These are phyloP conservation scores for Trichoderma guizhouense DNA, from an alignment of 2,329 filamentous ascomycete genomes.

Conservation along the genomic window DNA sequence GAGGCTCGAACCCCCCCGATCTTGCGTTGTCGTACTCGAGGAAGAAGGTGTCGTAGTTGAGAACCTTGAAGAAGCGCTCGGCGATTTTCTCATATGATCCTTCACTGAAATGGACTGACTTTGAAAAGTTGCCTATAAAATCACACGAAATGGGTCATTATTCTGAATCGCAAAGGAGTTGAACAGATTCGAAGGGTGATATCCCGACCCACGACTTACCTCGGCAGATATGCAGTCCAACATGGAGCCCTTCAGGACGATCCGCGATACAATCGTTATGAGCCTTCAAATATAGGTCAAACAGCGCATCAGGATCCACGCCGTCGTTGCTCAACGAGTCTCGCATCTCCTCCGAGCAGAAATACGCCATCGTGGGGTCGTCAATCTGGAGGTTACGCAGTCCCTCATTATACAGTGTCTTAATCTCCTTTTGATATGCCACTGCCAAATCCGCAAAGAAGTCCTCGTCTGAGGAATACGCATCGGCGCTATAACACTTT, in stretches of 20 bases:
- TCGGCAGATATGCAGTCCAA: slow-evolving; percentile 63
- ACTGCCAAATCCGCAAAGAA: slow-evolving; percentile 57
- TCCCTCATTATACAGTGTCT: slow-evolving; percentile 52
- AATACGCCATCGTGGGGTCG: slow-evolving; percentile 62
- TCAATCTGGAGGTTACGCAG: slow-evolving; percentile 58
- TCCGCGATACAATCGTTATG: slow-evolving; percentile 67
- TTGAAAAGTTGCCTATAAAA: slow-evolving; percentile 58
- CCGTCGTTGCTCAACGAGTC: slow-evolving; percentile 56
- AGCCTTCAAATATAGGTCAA: slow-evolving; percentile 67
- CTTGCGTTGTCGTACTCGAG: slow-evolving; percentile 58
- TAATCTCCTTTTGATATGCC: slow-evolving; percentile 53
- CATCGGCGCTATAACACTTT: slow-evolving; percentile 50
- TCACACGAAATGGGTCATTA: not conserved
- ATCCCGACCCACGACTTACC: slow-evolving; percentile 26
- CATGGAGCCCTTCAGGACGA: slow-evolving; percentile 62
- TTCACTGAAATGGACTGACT: slow-evolving; percentile 61
- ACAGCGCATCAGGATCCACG: slow-evolving; percentile 59
- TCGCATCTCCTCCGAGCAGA: slow-evolving; percentile 67
- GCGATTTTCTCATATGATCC: slow-evolving; percentile 63
- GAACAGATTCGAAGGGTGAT: too few species aligned
- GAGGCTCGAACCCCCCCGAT: slow-evolving; percentile 60
- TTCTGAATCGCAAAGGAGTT: too few species aligned
- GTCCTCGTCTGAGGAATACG: slow-evolving; percentile 50
- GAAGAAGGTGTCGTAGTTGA: slow-evolving; percentile 61
- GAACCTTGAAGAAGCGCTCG: slow-evolving; percentile 55